These are phyloP conservation scores for Dendryphion nanum DNA, from an alignment of 2,329 filamentous ascomycete species.

Conservation along the genomic window DNA sequence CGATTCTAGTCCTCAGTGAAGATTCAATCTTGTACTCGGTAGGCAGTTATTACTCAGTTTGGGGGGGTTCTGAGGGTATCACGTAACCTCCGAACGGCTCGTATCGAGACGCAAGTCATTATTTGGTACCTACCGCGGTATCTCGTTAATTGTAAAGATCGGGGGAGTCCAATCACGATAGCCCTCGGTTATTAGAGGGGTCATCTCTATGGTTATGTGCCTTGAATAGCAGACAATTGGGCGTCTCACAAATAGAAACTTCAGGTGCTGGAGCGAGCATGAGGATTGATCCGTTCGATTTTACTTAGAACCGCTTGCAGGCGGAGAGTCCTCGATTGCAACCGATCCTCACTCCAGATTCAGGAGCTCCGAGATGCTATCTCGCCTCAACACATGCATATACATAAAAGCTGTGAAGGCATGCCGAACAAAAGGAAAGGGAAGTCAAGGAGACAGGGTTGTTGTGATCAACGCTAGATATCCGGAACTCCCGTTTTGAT, in stretches of 20 bases:
- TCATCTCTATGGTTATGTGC: too few relatives aligned
- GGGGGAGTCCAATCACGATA: too few relatives aligned
- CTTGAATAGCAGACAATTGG: too few relatives aligned
- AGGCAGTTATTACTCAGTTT: background rate
- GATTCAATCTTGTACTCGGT: background rate
- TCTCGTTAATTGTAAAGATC: too few relatives aligned
- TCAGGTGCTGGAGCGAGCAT: slow-evolving; percentile 20
- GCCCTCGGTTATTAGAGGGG: too few relatives aligned
- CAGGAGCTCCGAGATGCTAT: slow-evolving; percentile 42
- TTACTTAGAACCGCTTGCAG: slow-evolving; percentile 42
- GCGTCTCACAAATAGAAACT: too few relatives aligned
- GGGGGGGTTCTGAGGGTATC: background rate
- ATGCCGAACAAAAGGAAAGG: slow-evolving; percentile 41
- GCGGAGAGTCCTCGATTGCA: slow-evolving; percentile 49
- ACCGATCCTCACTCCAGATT: slow-evolving; percentile 40
- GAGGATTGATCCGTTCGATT: slow-evolving; percentile 38
- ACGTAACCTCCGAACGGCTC: too few relatives aligned
- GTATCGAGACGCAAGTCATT: too few relatives aligned
- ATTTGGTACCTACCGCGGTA: too few relatives aligned
- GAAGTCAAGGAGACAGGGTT: slow-evolving; percentile 37
- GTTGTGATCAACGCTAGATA: slow-evolving; percentile 44
- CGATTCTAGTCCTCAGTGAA: slow-evolving; percentile 6
- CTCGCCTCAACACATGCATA: slow-evolving; percentile 44
- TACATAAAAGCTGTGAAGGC: slow-evolving; percentile 40
- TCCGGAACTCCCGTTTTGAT: slow-evolving; percentile 45